Evolutionary conservation across 495 filamentous ascomycete genomes (phyloP), one percentile per base, ranked within the genome.

Genomic region (Chaetomidium leptoderma): DNA sequence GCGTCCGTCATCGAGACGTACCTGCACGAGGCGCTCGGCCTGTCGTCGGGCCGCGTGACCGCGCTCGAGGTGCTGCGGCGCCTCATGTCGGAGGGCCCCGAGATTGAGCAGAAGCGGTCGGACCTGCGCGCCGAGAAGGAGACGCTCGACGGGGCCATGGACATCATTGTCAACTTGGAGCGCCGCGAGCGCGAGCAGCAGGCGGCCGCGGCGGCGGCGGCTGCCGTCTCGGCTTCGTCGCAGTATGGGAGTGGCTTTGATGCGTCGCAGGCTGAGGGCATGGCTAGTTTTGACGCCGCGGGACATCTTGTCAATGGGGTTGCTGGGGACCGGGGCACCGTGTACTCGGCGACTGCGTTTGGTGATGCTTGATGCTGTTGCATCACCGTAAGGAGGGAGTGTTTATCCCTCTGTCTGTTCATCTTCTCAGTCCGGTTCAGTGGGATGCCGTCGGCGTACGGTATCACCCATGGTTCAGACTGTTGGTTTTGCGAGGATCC

Each of bases 51-150:
- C 58, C 53, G 57, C 1, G 19, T 9, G 6, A 43, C 61, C 19
- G 37, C 17, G 30, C 60, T 0, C 2, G 63, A 68, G 16, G 55
- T 68, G 0, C 72, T 77, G 55, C 47, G 58, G 9, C 50, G 63
- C 6, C 67, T 80, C 3, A 79, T 81, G 73, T 71, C 70, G 27
- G 77, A 80, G 56, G 76, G 77, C 13, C 60, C 67, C 0, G 68
- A 63, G 17, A 78, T 69, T 0, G 72, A 72, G 4, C 53, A 55
- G 17, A 58, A 63, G 13, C 64, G 77, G 5, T 45, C 59, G 0
- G 65, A 70, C 23, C 67, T 79, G 17, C 66, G 64, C 17, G 59
- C 46, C 8, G 76, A 79, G 57, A 67, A 65, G 61, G 66, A 69
- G 4, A 74, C 69, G 52, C 63, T 78, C n/a, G 55, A 66, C 17